Conservation (phyloP, 306 rosid species). For the Cajanus cajan region DNA sequence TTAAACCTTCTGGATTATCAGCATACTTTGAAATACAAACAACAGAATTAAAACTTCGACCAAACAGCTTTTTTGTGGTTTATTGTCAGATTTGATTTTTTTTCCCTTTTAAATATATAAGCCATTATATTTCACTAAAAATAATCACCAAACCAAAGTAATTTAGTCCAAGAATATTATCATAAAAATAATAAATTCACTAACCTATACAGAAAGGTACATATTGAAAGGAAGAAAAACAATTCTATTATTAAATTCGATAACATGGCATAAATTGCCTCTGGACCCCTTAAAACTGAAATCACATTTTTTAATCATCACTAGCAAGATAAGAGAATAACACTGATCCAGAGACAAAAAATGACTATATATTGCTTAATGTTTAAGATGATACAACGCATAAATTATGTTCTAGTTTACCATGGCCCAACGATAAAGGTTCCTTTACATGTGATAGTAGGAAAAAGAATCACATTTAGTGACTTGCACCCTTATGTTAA, state of each 20-base stretch:
- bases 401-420: neutral
- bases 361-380: neutral
- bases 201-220: neutral
- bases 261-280: neutral
- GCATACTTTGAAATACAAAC: too few species aligned
- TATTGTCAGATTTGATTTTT: too few species aligned
- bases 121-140: too few species aligned
- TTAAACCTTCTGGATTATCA: too few species aligned
- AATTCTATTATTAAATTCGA: neutral
- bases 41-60: too few species aligned
- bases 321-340: neutral
- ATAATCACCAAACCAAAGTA: too few species aligned
- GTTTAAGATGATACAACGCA: neutral
- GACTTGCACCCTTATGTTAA: slow-evolving; percentile 6
- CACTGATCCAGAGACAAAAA: neutral
- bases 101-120: too few species aligned
- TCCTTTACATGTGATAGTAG: neutral
- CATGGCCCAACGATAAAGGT: neutral
- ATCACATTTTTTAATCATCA: neutral
- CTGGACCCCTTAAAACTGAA: neutral
- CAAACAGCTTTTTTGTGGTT: too few species aligned
- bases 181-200: neutral
- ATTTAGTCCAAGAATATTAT: neutral
- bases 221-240: neutral
- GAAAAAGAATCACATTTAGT: neutral